Evolutionary conservation across 2,329 filamentous ascomycete genomes (phyloP).

Genomic region (Hortaea werneckii): DNA sequence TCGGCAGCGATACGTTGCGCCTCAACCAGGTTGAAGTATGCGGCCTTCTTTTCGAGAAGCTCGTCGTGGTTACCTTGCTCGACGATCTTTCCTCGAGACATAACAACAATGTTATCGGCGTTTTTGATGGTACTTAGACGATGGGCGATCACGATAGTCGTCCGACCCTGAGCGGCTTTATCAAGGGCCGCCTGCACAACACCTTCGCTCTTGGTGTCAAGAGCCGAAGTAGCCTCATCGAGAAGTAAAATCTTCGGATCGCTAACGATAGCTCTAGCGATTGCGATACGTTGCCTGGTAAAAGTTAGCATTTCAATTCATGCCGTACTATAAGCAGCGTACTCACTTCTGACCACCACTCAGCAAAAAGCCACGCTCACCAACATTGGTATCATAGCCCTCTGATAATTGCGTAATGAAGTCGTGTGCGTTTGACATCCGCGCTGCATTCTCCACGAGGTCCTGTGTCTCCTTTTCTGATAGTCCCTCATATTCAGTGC

Average conservation of each 20-base stretch:
- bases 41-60: slow-evolving; percentile 57
- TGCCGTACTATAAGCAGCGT: background rate
- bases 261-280: slow-evolving; percentile 80
- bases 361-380: slow-evolving; percentile 82
- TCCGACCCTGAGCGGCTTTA: slow-evolving; percentile 72
- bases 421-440: slow-evolving; percentile 87
- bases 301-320: background rate
- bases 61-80: slow-evolving; percentile 85
- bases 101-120: slow-evolving; percentile 92
- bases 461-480: slow-evolving; percentile 57
- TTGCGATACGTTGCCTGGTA: slow-evolving; percentile 70
- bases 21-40: slow-evolving; percentile 77
- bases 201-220: slow-evolving; percentile 91
- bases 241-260: slow-evolving; percentile 87
- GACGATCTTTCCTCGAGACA: slow-evolving; percentile 73
- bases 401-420: slow-evolving; percentile 77
- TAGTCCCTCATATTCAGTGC: slow-evolving; percentile 63
- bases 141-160: slow-evolving; percentile 93
- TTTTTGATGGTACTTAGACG: slow-evolving; percentile 88
- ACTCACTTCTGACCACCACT: slow-evolving; percentile 64
- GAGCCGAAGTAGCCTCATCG: slow-evolving; percentile 86
- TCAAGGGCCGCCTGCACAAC: slow-evolving; percentile 90
- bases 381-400: slow-evolving; percentile 89
- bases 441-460: slow-evolving; percentile 69
- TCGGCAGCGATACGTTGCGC: slow-evolving; percentile 70